Evolutionary conservation across 2,329 filamentous ascomycete species (phyloP), one percentile per base, ranked within the genome.

Genomic region (Fusarium longipes): DNA sequence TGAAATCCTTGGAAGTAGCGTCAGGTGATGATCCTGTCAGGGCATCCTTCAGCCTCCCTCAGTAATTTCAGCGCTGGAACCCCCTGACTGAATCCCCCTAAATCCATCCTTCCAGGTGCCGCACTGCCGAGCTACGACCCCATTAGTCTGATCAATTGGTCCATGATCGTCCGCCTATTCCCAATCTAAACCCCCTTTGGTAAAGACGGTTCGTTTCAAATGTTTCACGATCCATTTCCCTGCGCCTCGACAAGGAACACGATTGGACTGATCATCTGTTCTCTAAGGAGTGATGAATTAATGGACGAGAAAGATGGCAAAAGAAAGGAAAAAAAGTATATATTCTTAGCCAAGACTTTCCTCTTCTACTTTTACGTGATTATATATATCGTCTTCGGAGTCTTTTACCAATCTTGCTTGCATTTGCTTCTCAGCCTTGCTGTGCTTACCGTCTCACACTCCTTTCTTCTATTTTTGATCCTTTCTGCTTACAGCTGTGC

Each of bases 131-230:
- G 3, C 29, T 18, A 8, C 8, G 20, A 29, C 42, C 36, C 48
- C 40, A 56, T 36, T 12, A 38, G 60, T 33, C 38, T 24, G 24
- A 52, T 58, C 22, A 32, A 64, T 64, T 63, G 60, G 60, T 10
- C 44, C 14, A 15, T 9, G 50, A 36, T 48, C 15, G 10, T 32
- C 29, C 22, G 12, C 5, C 29, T 12, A 25, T 17, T 17, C 25
- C 17, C 15, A 5, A 2, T n/a, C 47, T 57, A 53, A 36, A 11
- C 54, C 18, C 8, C 9, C 18, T 38, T 44, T 7, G 12, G 48
- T 20, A 29, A 30, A 54, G 38, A 14, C 17, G 39, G 60, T 52
- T 63, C 59, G 59, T 64, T 63, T 40, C 29, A 45, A 27, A n/a
- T 38, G 12, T 44, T 44, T 43, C 39, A 35, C 27, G 24, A 58